Conservation (phyloP, 225 moss, liverwort and hornwort genomes). For the Climacium dendroides region DNA sequence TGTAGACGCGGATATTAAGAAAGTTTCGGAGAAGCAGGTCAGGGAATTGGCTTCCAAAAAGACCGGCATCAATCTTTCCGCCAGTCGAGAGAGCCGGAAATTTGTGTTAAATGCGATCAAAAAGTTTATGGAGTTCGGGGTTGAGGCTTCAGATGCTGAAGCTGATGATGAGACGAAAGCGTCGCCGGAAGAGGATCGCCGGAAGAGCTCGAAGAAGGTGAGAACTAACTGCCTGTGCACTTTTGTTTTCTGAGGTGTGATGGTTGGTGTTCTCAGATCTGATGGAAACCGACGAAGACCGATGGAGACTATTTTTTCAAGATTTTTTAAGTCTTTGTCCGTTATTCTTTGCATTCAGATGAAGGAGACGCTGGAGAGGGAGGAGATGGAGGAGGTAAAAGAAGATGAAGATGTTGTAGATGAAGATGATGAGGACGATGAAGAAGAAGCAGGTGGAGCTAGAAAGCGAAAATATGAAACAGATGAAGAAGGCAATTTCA, state of each 20-base stretch:
- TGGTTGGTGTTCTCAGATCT: not conserved
- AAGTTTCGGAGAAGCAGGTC: slow-evolving; percentile 54
- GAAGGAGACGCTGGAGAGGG: not conserved
- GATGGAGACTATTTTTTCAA: not conserved
- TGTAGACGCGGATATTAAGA: slow-evolving; percentile 28
- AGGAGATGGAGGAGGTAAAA: not conserved
- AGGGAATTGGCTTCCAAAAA: slow-evolving; percentile 39
- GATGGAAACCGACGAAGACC: not conserved
- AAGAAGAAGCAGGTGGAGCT: not conserved
- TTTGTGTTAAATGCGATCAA: slow-evolving; percentile 41
- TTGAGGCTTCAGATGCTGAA: not conserved
- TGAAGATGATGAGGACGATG: slow-evolving; percentile 24
- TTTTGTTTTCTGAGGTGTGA: not conserved
- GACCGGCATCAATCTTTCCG: slow-evolving; percentile 47
- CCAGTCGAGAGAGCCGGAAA: slow-evolving; percentile 18
- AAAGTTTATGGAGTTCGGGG: slow-evolving; percentile 1
- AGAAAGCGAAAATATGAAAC: slow-evolving; percentile 17
- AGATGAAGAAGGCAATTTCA: slow-evolving; percentile 30
- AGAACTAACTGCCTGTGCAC: not conserved
- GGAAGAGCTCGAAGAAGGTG: not conserved
- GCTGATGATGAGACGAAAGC: not conserved
- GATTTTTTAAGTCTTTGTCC: not conserved
- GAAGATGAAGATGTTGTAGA: slow-evolving; percentile 1
- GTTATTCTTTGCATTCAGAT: not conserved
- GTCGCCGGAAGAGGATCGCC: not conserved